Evolutionary conservation across 2,329 filamentous ascomycete genomes (phyloP), one percentile per base, ranked within the genome.

Genomic region (Coleophoma cylindrospora): DNA sequence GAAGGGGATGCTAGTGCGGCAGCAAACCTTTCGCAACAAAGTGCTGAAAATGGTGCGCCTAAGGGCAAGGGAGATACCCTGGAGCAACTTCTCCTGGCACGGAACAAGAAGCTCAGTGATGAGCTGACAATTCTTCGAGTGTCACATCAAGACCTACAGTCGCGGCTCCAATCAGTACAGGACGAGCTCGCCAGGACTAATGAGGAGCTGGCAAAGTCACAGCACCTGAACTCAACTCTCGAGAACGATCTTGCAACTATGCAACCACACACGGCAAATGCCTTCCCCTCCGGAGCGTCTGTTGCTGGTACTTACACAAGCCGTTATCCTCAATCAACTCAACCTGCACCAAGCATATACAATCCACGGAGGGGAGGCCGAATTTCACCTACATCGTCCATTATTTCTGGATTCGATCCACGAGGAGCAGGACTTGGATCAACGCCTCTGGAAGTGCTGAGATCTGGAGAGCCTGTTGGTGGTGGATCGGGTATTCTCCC

Each of bases 81-180:
- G 10, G 94, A 99, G 68, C 91, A 96, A 69, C 81, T 99, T 27
- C 76, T 99, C 6, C 74, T 99, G 47, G 87, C 90, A 10, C 84
- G 94, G 43, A 99, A 99, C 74, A 99, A 97, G 74, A 99, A 97
- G 71, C 76, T 99, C 36, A 86, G 87, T 59, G 91, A 96, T 62
- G 94, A 99, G 67, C 79, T 97, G 55, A 96, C 94, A 2, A 82
- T 97, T 37, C 75, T 99, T 41, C 84, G 94, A 38, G 90, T 99
- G 3, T 96, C 94, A 0, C 91, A 97, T 65, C 89, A 95, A 62
- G 92, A 97, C 61, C 75, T 97, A 2, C 90, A 96, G 63, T 80
- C 75, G 45, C 84, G 90, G 49, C 74, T 99, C 1, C 84, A 91
- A 60, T 79, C 81, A 38, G 74, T 97, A 17, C 89, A 95, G 64